Evolutionary conservation across 352 stramenopile genomes (phyloP), one percentile per base, ranked within the genome.

Genomic region (Globisporangium splendens): DNA sequence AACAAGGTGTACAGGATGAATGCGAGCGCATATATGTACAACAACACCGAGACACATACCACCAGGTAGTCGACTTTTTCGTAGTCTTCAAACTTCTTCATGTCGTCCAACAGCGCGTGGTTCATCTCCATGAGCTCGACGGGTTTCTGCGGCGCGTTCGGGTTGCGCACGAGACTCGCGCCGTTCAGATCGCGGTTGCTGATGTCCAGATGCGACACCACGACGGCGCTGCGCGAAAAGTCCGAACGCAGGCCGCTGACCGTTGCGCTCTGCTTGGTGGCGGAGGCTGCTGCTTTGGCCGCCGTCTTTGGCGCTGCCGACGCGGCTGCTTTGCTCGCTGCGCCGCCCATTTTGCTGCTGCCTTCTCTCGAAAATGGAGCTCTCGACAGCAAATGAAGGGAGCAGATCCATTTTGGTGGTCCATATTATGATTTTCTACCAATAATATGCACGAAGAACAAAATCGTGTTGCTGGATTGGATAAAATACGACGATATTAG

Each of bases 41-140:
- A n/a, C n/a, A n/a, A n/a, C n/a, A n/a, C n/a, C n/a, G 39, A 43
- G 15, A 44, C 39, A 44, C 39, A 44, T 44, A 44, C 67, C 35
- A 53, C 58, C 0, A 86, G 62, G 43, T 71, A 83, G 21, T 74
- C 69, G 46, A 88, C 71, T n/a, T 65, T 66, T 20, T 87, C 78
- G 38, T 77, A 75, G 31, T 86, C 74, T n/a, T 88, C 69, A 7
- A 86, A 75, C 50, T 65, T 56, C 47, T 82, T 62, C 56, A 83
- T 69, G 56, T 86, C 63, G 35, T 72, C 59, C 44, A 88, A 49
- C 55, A 91, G 50, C 24, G 75, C 57, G 3, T 61, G 24, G 55
- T 77, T 72, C 81, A 91, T 88, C 64, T 91, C 81, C 47, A 84
- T 55, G 15, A 88, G 54, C 43, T 83, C 65, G 20, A 54, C 54